Evolutionary conservation across 73 alveolate genomes (phyloP), one percentile per base, ranked within the genome.

Genomic region (Loxodes magnus): DNA sequence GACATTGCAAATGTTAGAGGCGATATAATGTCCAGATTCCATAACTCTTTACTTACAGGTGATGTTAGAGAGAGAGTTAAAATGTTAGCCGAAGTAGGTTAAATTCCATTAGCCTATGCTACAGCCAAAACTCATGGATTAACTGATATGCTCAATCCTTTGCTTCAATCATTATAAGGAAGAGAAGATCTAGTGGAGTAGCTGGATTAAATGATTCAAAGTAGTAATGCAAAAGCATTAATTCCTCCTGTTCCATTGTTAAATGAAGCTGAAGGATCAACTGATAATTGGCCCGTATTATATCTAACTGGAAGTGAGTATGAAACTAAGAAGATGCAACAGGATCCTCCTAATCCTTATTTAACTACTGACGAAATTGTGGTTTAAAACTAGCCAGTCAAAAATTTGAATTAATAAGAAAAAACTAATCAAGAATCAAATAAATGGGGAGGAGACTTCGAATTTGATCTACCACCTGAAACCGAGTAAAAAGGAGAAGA

Each of bases 61-160:
- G 80, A 74, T 16, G 76, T 80, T 26, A 58, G 51, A 22, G 87
- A 80, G 67, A 43, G 93, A 27, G 80, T 80, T 28, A 71, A 75
- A 50, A 61, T 80, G 52, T 62, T 80, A 44, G 88, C 88, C 2
- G 86, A 80, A 51, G 59, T 60, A 36, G 93, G 88, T 4, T 82
- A 80, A 77, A 63, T 64, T 28, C 86, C 93, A 0, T 55, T 80
- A 56, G 93, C 93, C 12, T 81, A 81, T 46, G 24, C 66, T 25
- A 74, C 82, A 17, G 93, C 93, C 3, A 51, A 75, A 9, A 54
- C 78, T 1, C 88, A 80, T 26, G 62, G 64, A 17, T 29, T 80
- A 31, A 38, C 59, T 39, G 88, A 80, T 22, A 60, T 49, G 44
- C 59, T 46, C 22, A 34, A 44, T 14, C 72, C 83, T 5, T n/a